Evolutionary conservation across 805 yeast genomes (phyloP).

Genomic region (Ascoidea rubescens): DNA sequence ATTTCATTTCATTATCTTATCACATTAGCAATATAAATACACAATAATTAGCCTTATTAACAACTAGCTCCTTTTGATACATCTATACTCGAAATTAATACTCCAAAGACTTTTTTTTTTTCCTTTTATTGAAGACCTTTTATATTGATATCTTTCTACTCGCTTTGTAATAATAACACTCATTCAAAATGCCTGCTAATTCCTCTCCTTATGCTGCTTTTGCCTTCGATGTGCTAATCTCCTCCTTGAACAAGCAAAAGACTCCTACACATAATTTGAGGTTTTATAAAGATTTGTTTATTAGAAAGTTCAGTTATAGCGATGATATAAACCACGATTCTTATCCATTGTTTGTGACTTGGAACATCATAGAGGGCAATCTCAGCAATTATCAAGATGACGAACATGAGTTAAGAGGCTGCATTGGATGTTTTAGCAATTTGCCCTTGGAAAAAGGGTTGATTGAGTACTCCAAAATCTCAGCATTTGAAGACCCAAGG

Average conservation of each 20-base stretch:
- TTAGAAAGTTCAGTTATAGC: not conserved
- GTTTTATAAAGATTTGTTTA: slow-evolving; percentile 6
- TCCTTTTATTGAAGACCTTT: no score
- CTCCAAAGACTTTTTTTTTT: no score
- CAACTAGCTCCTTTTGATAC: no score
- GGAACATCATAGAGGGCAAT: slow-evolving; percentile 36
- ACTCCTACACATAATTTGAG: slow-evolving; percentile 5
- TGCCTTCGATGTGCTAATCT: slow-evolving; percentile 25
- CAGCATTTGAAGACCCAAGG: slow-evolving; percentile 71
- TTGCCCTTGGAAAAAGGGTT: slow-evolving; percentile 44
- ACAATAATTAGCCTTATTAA: no score
- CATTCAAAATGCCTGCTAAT: no score
- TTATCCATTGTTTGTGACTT: slow-evolving; percentile 75
- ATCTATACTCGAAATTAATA: no score
- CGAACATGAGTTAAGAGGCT: slow-evolving; percentile 52
- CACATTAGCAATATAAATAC: no score
- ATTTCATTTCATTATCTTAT: no score
- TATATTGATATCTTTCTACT: no score
- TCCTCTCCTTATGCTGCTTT: slow-evolving; percentile 21
- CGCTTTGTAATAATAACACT: no score
- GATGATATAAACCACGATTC: slow-evolving; percentile 10
- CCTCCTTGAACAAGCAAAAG: slow-evolving; percentile 15
- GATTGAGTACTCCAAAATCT: slow-evolving; percentile 41
- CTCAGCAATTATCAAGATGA: slow-evolving; percentile 6
- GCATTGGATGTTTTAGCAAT: slow-evolving; percentile 78